A percentile compares a stretch with the other conserved stretches of the same genome.
Conservation (phyloP, 1,284 basidiomycete genomes). For the Chalciporus sp. region DNA sequence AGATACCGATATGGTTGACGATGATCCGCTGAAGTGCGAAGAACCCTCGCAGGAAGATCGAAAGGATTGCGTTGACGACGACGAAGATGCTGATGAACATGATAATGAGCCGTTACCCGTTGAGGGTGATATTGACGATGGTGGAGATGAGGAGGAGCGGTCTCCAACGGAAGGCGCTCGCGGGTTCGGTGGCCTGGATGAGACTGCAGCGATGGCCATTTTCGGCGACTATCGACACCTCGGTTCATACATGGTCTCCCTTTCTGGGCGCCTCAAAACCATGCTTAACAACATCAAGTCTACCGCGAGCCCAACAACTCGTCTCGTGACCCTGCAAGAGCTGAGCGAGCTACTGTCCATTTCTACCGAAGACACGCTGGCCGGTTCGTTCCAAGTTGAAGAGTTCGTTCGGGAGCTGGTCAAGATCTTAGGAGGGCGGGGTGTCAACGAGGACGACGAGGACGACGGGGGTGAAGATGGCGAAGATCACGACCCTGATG, state of each 20-base stretch:
- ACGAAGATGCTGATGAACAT: slow-evolving; percentile 49
- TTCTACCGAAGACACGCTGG: slow-evolving; percentile 96
- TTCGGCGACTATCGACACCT: slow-evolving; percentile 85
- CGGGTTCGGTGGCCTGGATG: slow-evolving; percentile 66
- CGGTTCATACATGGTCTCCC: slow-evolving; percentile 88
- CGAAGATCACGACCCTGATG: slow-evolving; percentile 76
- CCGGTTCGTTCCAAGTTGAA: slow-evolving; percentile 93
- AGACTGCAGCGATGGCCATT: slow-evolving; percentile 77
- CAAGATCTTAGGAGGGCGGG: slow-evolving; percentile 86
- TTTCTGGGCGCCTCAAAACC: slow-evolving; percentile 85
- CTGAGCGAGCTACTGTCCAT: slow-evolving; percentile 94
- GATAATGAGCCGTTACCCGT: slow-evolving; percentile 45
- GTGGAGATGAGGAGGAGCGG: slow-evolving; percentile 42
- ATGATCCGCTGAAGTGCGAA: slow-evolving; percentile 57
- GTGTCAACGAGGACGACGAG: slow-evolving; percentile 70
- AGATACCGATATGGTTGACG: slow-evolving; percentile 76
- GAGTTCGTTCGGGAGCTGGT: slow-evolving; percentile 93
- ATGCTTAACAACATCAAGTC: slow-evolving; percentile 89
- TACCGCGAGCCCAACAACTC: slow-evolving; percentile 77
- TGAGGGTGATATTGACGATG: slow-evolving; percentile 42
- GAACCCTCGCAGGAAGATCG: slow-evolving; percentile 55
- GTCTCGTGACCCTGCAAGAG: slow-evolving; percentile 90
- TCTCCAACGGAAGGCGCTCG: slow-evolving; percentile 36
- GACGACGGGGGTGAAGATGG: slow-evolving; percentile 57
- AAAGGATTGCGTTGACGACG: slow-evolving; percentile 44